Evolutionary conservation across 805 yeast species (phyloP).

Genomic region (Wickerhamomyces sydowiorum): DNA sequence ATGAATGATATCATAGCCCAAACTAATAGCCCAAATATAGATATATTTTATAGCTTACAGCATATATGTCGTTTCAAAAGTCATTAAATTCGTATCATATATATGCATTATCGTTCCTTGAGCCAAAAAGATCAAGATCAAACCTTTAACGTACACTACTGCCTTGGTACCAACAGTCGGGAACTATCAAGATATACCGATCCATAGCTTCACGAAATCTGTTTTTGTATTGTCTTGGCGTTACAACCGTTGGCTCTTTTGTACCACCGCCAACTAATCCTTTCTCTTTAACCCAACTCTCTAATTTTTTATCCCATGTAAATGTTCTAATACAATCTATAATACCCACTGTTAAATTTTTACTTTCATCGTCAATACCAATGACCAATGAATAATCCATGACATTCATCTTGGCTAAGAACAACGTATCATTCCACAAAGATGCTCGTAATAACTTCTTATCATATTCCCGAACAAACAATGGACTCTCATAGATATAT

Average conservation of each 20-base stretch:
- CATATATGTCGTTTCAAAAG: too few species aligned
- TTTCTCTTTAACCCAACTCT: constrained; percentile 97
- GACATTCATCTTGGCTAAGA: constrained; percentile 93
- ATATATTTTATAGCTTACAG: too few species aligned
- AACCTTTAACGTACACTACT: not conserved
- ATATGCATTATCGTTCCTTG: too few species aligned
- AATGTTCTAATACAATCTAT: constrained; percentile 92
- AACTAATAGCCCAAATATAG: too few species aligned
- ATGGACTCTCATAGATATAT: constrained; percentile 91
- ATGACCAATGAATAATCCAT: constrained; percentile 97
- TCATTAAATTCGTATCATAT: too few species aligned
- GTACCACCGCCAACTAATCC: constrained; percentile 83
- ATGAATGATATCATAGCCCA: too few species aligned
- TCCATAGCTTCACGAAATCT: constrained; percentile 98
- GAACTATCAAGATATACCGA: constrained; percentile 88
- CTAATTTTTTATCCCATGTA: constrained; percentile 98
- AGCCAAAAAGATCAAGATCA: too few species aligned
- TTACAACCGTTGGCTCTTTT: constrained; percentile 93
- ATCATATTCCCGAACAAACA: constrained; percentile 88
- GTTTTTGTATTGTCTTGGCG: constrained; percentile 92
- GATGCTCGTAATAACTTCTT: constrained; percentile 83
- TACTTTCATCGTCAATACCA: constrained; percentile 71
- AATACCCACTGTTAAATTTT: constrained; percentile 83
- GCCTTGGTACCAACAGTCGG: constrained; percentile 53
- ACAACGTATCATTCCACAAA: constrained; percentile 90